Evolutionary conservation across 2,329 filamentous ascomycete genomes (phyloP).

Genomic region (Claviceps sp.): DNA sequence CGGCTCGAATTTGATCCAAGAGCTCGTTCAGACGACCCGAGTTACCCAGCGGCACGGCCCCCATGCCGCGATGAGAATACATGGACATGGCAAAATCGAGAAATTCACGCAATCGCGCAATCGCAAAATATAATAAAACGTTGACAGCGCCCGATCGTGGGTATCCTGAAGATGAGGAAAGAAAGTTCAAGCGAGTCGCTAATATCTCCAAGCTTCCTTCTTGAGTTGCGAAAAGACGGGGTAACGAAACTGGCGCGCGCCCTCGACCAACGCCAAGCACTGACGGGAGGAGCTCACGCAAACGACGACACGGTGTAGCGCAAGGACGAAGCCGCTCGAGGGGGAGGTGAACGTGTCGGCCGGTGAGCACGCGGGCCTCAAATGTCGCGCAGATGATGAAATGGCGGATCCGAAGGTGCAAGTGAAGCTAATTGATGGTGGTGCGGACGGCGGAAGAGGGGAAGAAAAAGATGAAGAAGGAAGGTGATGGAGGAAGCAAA

Average conservation of each 20-base stretch:
- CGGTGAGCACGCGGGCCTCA: neutral
- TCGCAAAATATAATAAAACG: neutral
- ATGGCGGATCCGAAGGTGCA: slow-evolving; percentile 7
- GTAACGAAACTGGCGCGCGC: neutral
- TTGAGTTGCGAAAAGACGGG: neutral
- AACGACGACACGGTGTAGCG: neutral
- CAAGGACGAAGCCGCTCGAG: neutral
- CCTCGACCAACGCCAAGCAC: neutral
- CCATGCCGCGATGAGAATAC: slow-evolving; percentile 85
- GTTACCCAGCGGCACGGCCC: slow-evolving; percentile 46
- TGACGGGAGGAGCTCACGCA: slow-evolving; percentile 1
- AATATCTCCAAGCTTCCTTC: neutral
- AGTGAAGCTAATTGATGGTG: slow-evolving; percentile 8
- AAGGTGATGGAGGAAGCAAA: slow-evolving; percentile 14
- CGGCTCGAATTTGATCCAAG: slow-evolving; percentile 75
- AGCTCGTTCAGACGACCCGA: slow-evolving; percentile 71
- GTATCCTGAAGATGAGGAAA: neutral
- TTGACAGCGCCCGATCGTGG: neutral
- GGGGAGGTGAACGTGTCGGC: neutral
- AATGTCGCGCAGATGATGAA: slow-evolving; percentile 2
- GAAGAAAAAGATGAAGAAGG: slow-evolving; percentile 14
- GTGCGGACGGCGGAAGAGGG: slow-evolving; percentile 13
- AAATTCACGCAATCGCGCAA: neutral
- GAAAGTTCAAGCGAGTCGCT: neutral
- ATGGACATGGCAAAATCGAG: slow-evolving; percentile 44